Base-by-base conservation (phyloP, 2,329 filamentous ascomycete species). In the Aspergillus sclerotialis region DNA sequence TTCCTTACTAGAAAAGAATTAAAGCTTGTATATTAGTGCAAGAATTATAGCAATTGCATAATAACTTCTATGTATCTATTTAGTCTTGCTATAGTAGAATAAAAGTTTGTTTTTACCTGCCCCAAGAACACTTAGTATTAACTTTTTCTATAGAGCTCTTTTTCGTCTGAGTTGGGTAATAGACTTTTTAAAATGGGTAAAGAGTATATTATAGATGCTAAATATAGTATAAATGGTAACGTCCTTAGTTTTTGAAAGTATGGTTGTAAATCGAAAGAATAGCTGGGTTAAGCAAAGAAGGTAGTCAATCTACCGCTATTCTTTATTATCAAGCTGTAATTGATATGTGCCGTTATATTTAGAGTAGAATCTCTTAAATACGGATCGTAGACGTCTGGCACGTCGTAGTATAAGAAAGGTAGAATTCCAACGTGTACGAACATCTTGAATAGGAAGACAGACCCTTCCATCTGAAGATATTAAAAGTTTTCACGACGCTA, bases 391-490 rank as follows among this genome's bases (percentile, higher is more conserved):
- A n/a, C n/a, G n/a, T n/a, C n/a, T n/a, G 7, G 26, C n/a, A 28
- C 26, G 26, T 14, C 9, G 26, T 8, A 28, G 26, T 14, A 28
- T 28, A n/a, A 28, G 26, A 12, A 28, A 28, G n/a, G 12, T 12
- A n/a, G n/a, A n/a, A n/a, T n/a, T n/a, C n/a, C n/a, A n/a, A n/a
- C n/a, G n/a, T n/a, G n/a, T n/a, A n/a, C n/a, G 8, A 12, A 28
- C 26, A 28, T 28, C 26, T 28, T 28, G 26, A 10, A 28, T 28
- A n/a, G n/a, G n/a, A n/a, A n/a, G n/a, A n/a, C 15, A 7, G 26
- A 7, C n/a, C 7, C 8, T 10, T 12, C n/a, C 8, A 14, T 9
- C 26, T 28, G 26, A 28, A 28, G 26, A 11, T 12, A 13, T 13
- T 12, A 28, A 14, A 28, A 28, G 8, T 8, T 14, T n/a, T 28